Evolutionary conservation across 306 rosid genomes (phyloP).

Genomic region (Biancaea sappan): DNA sequence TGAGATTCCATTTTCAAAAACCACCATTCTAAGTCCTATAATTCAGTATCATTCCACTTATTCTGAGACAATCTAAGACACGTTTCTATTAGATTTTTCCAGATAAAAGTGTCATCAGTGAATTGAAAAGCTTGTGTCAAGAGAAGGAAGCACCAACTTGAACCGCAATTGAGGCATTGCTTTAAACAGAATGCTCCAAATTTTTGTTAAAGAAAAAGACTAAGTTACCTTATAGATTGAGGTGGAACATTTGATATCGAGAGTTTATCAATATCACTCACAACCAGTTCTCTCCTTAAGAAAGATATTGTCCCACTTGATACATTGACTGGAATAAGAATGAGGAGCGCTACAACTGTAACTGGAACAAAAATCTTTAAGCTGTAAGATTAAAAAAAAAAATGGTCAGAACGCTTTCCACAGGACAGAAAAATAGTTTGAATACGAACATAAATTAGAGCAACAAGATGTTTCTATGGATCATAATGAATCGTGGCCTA

Average conservation of each 20-base stretch:
- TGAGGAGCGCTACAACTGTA: slow-evolving; percentile 78
- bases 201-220: slow-evolving; percentile 4
- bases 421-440: slow-evolving; percentile 16
- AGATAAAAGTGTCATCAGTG: not conserved
- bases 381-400: slow-evolving; percentile 44
- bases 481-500: not conserved
- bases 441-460: not conserved
- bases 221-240: slow-evolving; percentile 65
- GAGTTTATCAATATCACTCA: slow-evolving; percentile 89
- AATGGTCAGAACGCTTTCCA: not conserved
- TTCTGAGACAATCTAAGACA: not conserved
- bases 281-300: slow-evolving; percentile 80
- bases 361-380: slow-evolving; percentile 83
- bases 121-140: slow-evolving; percentile 4
- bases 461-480: not conserved
- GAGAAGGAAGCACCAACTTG: slow-evolving; percentile 34
- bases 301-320: slow-evolving; percentile 83
- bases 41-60: not conserved
- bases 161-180: not conserved
- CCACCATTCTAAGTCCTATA: not conserved
- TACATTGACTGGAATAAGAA: slow-evolving; percentile 91
- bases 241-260: slow-evolving; percentile 92
- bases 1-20: slow-evolving; percentile 4
- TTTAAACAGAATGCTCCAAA: not conserved
- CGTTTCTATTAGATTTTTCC: slow-evolving; percentile 4